phyloP scores from a whole-genome alignment of 148 eudicot species.

The Polygonum aviculare region DNA sequence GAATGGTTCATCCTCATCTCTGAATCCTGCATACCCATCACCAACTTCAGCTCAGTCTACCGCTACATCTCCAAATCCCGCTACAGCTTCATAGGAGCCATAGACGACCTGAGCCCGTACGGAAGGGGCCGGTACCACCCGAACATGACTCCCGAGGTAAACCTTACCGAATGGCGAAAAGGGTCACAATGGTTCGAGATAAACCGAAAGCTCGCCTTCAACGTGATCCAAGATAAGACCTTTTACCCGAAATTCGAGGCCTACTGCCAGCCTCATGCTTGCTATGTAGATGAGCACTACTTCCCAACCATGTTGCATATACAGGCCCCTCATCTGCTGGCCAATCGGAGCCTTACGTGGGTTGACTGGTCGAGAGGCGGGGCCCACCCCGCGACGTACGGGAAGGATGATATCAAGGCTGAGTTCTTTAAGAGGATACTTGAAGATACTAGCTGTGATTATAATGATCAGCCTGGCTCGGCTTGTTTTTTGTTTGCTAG shows the following conservation, averaged over 20 bases:
- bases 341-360: constrained; percentile 15
- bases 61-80: constrained; percentile 7
- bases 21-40: constrained; percentile 14
- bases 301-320: constrained; percentile 16
- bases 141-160: constrained; percentile 15
- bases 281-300: constrained; percentile 19
- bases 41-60: constrained; percentile 12
- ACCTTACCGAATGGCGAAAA: constrained; percentile 12
- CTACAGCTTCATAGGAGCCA: constrained; percentile 12
- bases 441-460: neutral
- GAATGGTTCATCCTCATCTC: constrained; percentile 17
- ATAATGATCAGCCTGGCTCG: constrained; percentile 1
- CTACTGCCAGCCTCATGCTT: constrained; percentile 9
- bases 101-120: neutral
- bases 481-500: constrained; percentile 14
- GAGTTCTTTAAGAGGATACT: constrained; percentile 9
- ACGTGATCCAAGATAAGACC: neutral
- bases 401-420: neutral
- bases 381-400: constrained; percentile 16
- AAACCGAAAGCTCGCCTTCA: constrained; percentile 11
- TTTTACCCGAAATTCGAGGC: constrained; percentile 8
- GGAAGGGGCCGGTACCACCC: constrained; percentile 15
- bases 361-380: constrained; percentile 17
- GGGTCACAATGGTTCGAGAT: constrained; percentile 18
- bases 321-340: constrained; percentile 7